Percentiles rank a stretch among this genome's conserved stretches.
Conservation (phyloP, 176 grass and related monocot species). For the Juncus effusus region DNA sequence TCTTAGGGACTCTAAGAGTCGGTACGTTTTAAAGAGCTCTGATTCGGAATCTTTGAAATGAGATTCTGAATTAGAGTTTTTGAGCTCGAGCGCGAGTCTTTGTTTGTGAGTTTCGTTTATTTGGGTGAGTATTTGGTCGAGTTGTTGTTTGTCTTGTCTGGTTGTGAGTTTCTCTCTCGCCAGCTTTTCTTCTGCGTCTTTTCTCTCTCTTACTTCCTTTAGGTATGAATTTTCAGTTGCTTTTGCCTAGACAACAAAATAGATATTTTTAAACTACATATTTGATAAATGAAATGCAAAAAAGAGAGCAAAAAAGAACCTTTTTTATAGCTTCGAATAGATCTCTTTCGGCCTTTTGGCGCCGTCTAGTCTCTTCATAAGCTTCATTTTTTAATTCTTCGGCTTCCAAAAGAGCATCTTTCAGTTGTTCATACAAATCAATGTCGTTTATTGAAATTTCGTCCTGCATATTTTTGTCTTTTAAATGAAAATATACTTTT, state of each 20-base stretch:
- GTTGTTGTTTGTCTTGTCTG: conserved; percentile 44
- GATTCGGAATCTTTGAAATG: conserved; percentile 27
- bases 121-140: conserved; percentile 38
- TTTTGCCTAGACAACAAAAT: conserved; percentile 32
- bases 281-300: not conserved
- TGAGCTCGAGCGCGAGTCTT: conserved; percentile 36
- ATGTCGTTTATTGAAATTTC: conserved; percentile 22
- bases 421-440: conserved; percentile 38
- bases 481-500: not conserved
- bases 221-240: conserved; percentile 34
- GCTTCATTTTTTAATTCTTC: conserved; percentile 46
- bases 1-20: conserved; percentile 38
- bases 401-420: conserved; percentile 37
- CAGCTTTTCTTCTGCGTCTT: conserved; percentile 45
- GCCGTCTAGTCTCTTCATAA: conserved; percentile 50
- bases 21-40: conserved; percentile 44
- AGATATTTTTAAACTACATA: not conserved
- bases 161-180: conserved; percentile 38
- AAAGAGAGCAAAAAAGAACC: conserved; percentile 21
- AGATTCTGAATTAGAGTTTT: conserved; percentile 23
- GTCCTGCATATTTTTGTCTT: conserved; percentile 31
- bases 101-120: conserved; percentile 30
- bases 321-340: conserved; percentile 37
- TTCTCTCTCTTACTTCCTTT: conserved; percentile 41
- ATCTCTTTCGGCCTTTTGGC: conserved; percentile 63